Percentiles rank a stretch among this genome's conserved stretches.
Conservation (phyloP, 164 flowering plant genomes). For the Saururus chinensis region DNA sequence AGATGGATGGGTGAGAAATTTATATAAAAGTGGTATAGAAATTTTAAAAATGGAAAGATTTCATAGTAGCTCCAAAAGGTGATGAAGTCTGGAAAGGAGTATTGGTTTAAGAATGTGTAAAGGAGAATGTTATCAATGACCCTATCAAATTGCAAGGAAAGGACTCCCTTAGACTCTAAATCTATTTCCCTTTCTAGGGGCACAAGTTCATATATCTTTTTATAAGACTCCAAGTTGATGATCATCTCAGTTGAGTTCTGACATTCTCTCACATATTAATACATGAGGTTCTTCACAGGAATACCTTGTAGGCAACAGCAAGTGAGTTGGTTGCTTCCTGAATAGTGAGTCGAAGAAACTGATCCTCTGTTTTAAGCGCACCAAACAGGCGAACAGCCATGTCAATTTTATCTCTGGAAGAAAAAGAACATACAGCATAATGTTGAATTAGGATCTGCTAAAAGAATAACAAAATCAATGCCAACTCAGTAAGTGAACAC, state of each 20-base stretch:
- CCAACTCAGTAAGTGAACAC: background rate
- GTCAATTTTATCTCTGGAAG: constrained; percentile 65
- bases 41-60: no score
- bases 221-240: background rate
- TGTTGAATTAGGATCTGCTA: background rate
- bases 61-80: no score
- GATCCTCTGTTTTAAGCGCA: constrained; percentile 73
- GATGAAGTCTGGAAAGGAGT: no score
- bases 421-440: background rate
- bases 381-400: constrained; percentile 88
- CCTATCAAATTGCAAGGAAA: no score
- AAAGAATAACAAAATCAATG: background rate
- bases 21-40: no score
- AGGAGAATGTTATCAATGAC: no score
- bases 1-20: no score
- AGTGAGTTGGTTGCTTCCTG: constrained; percentile 83
- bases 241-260: background rate
- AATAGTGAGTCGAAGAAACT: constrained; percentile 49
- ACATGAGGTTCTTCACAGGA: background rate
- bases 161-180: no score
- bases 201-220: background rate
- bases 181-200: background rate
- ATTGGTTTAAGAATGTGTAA: no score
- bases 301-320: constrained; percentile 81
- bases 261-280: background rate